phyloP scores from a whole-genome alignment of 176 grass and related monocot species.

The Echinochloa phyllopogon region DNA sequence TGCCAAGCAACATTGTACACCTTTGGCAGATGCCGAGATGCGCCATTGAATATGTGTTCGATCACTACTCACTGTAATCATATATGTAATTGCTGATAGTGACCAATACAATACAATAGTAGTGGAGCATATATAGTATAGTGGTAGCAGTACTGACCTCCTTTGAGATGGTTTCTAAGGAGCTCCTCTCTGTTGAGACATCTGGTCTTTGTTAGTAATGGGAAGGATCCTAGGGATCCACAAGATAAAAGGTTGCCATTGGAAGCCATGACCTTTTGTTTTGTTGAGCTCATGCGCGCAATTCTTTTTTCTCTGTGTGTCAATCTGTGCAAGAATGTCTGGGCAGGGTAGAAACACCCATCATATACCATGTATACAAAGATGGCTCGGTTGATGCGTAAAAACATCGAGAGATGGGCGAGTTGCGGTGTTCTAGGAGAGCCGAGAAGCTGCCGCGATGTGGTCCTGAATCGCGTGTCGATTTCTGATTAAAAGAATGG shows the following conservation, averaged over 20 bases:
- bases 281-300: background rate
- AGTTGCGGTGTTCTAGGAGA: slow-evolving; percentile 17
- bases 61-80: background rate
- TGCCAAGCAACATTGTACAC: slow-evolving; percentile 66
- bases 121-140: background rate
- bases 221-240: slow-evolving; percentile 54
- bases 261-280: slow-evolving; percentile 6
- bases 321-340: slow-evolving; percentile 40
- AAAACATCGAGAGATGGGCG: background rate
- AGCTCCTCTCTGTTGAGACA: background rate
- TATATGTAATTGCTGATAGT: background rate
- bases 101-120: background rate
- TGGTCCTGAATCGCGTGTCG: slow-evolving; percentile 47
- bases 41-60: slow-evolving; percentile 23
- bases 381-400: slow-evolving; percentile 22
- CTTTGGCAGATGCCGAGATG: slow-evolving; percentile 88
- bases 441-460: slow-evolving; percentile 45
- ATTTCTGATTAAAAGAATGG: background rate
- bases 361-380: slow-evolving; percentile 4
- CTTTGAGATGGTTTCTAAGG: background rate
- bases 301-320: background rate
- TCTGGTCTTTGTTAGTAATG: slow-evolving; percentile 35
- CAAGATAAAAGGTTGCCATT: background rate
- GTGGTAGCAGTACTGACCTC: background rate
- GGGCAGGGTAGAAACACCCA: slow-evolving; percentile 39